phyloP scores from a whole-genome alignment of 306 rosid species.

The Cicer arietinum region DNA sequence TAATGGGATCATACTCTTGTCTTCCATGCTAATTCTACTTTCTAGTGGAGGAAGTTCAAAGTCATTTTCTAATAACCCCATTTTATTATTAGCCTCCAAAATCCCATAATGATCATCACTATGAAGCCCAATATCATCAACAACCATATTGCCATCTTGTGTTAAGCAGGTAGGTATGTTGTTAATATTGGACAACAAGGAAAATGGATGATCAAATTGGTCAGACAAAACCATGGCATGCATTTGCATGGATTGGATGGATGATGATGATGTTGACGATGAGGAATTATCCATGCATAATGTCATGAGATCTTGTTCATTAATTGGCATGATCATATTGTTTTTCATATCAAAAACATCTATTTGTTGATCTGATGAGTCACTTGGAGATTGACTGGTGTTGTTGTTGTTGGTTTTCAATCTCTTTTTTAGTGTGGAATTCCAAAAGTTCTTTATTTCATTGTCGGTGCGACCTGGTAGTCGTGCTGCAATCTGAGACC shows the following conservation, averaged over 20 bases:
- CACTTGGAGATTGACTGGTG: constrained; percentile 57
- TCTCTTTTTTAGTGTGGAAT: constrained; percentile 80
- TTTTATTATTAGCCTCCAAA: constrained; percentile 49
- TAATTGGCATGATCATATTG: constrained; percentile 44
- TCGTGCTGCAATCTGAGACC: constrained; percentile 98
- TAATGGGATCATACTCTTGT: constrained; percentile 44
- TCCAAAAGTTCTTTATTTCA: constrained; percentile 97
- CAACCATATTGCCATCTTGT: constrained; percentile 51
- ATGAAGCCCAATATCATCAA: constrained; percentile 38
- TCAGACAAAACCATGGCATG: constrained; percentile 37
- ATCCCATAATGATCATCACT: constrained; percentile 51
- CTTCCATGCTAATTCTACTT: constrained; percentile 51
- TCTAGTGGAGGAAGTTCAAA: constrained; percentile 68
- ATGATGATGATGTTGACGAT: constrained; percentile 64
- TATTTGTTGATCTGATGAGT: constrained; percentile 48
- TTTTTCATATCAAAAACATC: constrained; percentile 48
- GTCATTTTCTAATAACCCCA: constrained; percentile 61
- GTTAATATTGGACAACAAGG: constrained; percentile 48
- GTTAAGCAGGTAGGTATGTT: constrained; percentile 49
- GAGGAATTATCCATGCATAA: constrained; percentile 73
- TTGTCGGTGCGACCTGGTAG: constrained; percentile 97
- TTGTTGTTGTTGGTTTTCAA: constrained; percentile 51
- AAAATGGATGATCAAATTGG: constrained; percentile 62
- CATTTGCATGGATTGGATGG: constrained; percentile 61
- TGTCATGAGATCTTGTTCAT: constrained; percentile 54